These are phyloP conservation scores for Aureobasidium pullulans DNA, from an alignment of 2,329 filamentous ascomycete genomes.

Conservation along the genomic window DNA sequence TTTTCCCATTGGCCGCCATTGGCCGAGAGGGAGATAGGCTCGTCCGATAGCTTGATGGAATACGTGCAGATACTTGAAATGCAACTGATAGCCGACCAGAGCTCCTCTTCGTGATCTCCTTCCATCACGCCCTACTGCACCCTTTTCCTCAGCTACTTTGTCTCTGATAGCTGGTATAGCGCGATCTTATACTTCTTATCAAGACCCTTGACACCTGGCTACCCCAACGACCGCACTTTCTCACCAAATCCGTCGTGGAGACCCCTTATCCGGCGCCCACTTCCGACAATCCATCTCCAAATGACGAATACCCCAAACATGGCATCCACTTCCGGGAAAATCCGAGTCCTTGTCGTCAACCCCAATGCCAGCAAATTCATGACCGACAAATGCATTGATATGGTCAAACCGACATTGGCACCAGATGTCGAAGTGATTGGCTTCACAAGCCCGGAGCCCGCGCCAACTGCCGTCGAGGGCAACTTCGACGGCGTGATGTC, in stretches of 20 bases:
- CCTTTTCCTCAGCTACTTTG: not conserved
- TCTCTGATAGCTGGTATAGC: not conserved
- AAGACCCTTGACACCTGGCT: not conserved
- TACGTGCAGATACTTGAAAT: not conserved
- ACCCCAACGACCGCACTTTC: not conserved
- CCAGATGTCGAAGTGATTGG: conserved; percentile 41
- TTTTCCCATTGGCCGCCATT: not conserved
- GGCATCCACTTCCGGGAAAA: conserved; percentile 15
- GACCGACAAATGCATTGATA: conserved; percentile 41
- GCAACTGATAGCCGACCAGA: not conserved
- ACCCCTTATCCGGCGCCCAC: not conserved
- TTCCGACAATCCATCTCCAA: not conserved
- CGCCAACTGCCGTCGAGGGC: conserved; percentile 46
- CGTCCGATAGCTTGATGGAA: not conserved
- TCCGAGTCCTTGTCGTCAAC: conserved; percentile 42
- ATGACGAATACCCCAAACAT: not conserved
- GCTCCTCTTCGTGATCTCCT: not conserved
- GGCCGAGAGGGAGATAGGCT: not conserved
- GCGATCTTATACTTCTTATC: conserved; percentile 1
- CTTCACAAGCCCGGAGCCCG: conserved; percentile 44
- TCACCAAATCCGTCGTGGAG: not conserved
- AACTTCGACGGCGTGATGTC: conserved; percentile 44
- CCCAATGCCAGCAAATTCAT: conserved; percentile 42
- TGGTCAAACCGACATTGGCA: conserved; percentile 37
- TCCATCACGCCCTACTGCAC: not conserved